phyloP scores from a whole-genome alignment of 1,139 yeast genomes.

The Lodderomyces margitis region DNA sequence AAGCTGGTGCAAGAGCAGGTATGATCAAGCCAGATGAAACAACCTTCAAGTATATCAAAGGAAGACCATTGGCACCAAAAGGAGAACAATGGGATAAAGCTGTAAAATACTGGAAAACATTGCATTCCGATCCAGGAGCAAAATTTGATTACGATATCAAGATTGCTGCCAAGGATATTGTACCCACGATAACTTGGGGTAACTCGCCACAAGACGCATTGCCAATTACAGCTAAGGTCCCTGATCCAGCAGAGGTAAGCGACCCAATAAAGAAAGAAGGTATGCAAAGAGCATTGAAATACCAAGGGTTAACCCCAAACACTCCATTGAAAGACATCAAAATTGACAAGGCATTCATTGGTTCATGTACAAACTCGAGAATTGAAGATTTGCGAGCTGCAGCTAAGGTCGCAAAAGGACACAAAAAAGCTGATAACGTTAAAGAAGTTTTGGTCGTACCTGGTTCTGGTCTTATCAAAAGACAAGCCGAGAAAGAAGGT shows the following conservation, averaged over 20 bases:
- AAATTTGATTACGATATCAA: conserved; percentile 79
- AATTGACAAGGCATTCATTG: conserved; percentile 93
- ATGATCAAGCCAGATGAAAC: conserved; percentile 94
- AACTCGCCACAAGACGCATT: conserved; percentile 98
- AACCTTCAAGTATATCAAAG: conserved; percentile 85
- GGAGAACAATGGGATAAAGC: conserved; percentile 97
- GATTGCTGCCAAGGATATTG: conserved; percentile 79
- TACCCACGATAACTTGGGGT: conserved; percentile 99
- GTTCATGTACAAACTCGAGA: conserved; percentile 97
- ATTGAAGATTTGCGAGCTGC: conserved; percentile 96
- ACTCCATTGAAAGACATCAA: conserved; percentile 70
- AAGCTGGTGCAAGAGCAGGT: conserved; percentile 99
- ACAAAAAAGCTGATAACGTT: conserved; percentile 78
- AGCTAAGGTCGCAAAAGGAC: conserved; percentile 89
- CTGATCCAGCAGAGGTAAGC: conserved; percentile 70
- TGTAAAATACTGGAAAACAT: conserved; percentile 81
- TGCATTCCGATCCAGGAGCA: conserved; percentile 87
- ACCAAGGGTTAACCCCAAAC: conserved; percentile 88
- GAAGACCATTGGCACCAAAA: conserved; percentile 90
- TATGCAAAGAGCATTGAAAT: conserved; percentile 85
- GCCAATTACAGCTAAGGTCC: conserved; percentile 86
- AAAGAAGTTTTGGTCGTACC: conserved; percentile 90
- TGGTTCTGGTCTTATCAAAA: conserved; percentile 92
- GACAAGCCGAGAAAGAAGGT: conserved; percentile 93
- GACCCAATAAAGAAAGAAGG: conserved; percentile 72